phyloP scores from a whole-genome alignment of 176 grass and related monocot species.

The Secale cereale region DNA sequence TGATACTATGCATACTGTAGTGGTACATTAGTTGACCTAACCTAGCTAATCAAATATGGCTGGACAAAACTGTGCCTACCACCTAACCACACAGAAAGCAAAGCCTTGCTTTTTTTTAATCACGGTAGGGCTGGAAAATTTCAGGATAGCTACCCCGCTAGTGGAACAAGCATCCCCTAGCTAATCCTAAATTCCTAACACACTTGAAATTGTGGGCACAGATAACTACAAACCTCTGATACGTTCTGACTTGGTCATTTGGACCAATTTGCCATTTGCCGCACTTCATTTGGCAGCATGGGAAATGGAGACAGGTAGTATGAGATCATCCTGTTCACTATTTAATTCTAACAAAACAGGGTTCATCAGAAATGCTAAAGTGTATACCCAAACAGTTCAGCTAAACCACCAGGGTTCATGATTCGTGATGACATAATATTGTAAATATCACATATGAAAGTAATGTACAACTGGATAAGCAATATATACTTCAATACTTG shows the following conservation, averaged over 20 bases:
- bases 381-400: not conserved
- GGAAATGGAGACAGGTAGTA: constrained; percentile 5
- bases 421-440: not conserved
- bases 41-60: constrained; percentile 18
- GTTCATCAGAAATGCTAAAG: not conserved
- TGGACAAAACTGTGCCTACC: not conserved
- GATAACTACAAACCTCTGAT: not conserved
- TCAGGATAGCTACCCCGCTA: constrained; percentile 2
- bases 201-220: constrained; percentile 5
- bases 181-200: constrained; percentile 33
- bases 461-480: not conserved
- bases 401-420: not conserved
- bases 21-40: constrained; percentile 27
- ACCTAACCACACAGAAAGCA: constrained; percentile 20
- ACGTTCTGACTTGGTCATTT: constrained; percentile 21
- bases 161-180: constrained; percentile 17
- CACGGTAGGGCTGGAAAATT: not conserved
- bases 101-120: constrained; percentile 12
- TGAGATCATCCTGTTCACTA: not conserved
- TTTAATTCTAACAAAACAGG: not conserved
- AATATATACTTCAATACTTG: not conserved
- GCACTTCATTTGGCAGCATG: constrained; percentile 14
- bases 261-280: not conserved
- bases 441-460: not conserved
- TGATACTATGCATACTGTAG: not conserved